Evolutionary conservation across 2,329 filamentous ascomycete genomes (phyloP).

Genomic region (Claviceps pusilla): DNA sequence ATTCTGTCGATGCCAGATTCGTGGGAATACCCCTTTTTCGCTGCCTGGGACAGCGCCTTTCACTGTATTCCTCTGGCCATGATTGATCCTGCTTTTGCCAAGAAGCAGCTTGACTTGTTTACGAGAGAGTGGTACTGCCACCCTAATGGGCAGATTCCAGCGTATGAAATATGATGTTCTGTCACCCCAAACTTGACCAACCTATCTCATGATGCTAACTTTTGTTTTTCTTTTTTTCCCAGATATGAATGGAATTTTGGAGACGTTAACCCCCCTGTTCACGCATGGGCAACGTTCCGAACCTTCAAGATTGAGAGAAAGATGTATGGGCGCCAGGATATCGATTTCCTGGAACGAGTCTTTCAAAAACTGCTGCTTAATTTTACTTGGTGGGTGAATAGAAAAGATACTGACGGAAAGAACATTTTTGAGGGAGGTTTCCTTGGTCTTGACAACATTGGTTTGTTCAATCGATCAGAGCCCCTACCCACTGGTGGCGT

Average conservation of each 20-base stretch:
- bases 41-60: constrained; percentile 93
- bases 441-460: constrained; percentile 90
- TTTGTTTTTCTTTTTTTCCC: constrained; percentile 5
- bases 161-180: constrained; percentile 34
- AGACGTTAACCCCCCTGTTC: constrained; percentile 90
- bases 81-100: constrained; percentile 95
- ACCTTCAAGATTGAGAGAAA: constrained; percentile 98
- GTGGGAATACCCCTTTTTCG: constrained; percentile 97
- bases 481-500: constrained; percentile 85
- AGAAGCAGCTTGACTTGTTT: constrained; percentile 92
- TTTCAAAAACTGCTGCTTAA: constrained; percentile 94
- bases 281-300: constrained; percentile 90
- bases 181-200: too few species aligned
- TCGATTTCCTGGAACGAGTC: constrained; percentile 89
- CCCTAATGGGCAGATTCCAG: constrained; percentile 85
- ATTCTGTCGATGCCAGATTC: constrained; percentile 96
- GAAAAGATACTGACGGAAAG: constrained; percentile 86
- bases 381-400: constrained; percentile 99
- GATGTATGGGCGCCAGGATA: constrained; percentile 83
- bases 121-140: constrained; percentile 99
- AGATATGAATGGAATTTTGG: constrained; percentile 92
- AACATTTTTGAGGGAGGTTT: constrained; percentile 97
- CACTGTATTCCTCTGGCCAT: constrained; percentile 92
- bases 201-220: neutral
- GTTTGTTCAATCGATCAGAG: constrained; percentile 91